phyloP scores from a whole-genome alignment of 352 stramenopile species.

The Pythium folliculosum region DNA sequence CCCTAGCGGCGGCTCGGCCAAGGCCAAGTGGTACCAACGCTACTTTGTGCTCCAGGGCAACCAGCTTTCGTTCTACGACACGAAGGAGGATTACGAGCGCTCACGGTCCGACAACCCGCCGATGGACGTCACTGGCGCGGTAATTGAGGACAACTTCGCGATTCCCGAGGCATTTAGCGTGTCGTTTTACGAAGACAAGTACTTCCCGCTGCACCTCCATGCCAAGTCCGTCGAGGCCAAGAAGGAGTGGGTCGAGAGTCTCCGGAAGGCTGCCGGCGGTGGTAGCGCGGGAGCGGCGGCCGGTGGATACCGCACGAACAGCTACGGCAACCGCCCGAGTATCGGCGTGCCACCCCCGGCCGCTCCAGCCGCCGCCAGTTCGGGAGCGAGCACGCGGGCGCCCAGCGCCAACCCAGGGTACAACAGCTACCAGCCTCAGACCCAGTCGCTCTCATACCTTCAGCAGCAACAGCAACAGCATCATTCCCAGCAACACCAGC shows the following conservation, averaged over 20 bases:
- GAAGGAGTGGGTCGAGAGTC: slow-evolving; percentile 77
- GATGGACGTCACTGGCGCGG: slow-evolving; percentile 77
- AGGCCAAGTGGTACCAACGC: slow-evolving; percentile 83
- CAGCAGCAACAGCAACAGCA: slow-evolving; percentile 6
- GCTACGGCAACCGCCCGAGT: slow-evolving; percentile 3
- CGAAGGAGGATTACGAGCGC: slow-evolving; percentile 86
- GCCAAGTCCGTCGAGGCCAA: slow-evolving; percentile 79
- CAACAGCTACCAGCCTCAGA: slow-evolving; percentile 17
- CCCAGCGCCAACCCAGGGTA: slow-evolving; percentile 2
- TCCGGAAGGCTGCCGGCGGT: slow-evolving; percentile 53
- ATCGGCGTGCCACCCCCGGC: not conserved
- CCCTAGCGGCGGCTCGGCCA: slow-evolving; percentile 26
- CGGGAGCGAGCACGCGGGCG: not conserved
- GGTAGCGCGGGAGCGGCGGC: not conserved
- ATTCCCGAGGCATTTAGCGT: slow-evolving; percentile 83
- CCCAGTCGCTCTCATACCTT: slow-evolving; percentile 10
- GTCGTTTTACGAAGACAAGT: slow-evolving; percentile 77
- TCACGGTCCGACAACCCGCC: slow-evolving; percentile 76
- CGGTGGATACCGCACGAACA: slow-evolving; percentile 5
- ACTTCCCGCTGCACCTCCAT: slow-evolving; percentile 80
- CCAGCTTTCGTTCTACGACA: slow-evolving; percentile 83
- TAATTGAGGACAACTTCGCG: slow-evolving; percentile 77
- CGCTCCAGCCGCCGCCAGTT: not conserved
- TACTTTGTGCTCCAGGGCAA: slow-evolving; percentile 85
- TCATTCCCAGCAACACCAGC: slow-evolving; percentile 8